Conservation (phyloP, 257 asterid species). For the Solanum sparsipilum region DNA sequence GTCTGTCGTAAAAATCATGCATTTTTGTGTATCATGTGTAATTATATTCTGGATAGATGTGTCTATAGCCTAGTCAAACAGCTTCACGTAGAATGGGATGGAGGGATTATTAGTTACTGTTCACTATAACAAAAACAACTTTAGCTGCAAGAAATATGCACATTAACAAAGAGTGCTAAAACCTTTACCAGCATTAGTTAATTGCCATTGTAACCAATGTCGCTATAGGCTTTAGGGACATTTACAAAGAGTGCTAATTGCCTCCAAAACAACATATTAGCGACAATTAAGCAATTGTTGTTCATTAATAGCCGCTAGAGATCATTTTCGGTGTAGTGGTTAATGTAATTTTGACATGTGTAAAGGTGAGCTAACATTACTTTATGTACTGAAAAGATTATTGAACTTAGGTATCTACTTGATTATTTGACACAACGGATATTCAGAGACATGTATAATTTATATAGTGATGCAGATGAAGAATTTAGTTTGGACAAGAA, state of each 20-base stretch:
- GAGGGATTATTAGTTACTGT: background rate
- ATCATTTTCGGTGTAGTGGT: too few relatives aligned
- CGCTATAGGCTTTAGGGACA: too few relatives aligned
- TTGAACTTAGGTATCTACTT: background rate
- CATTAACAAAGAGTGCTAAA: too few relatives aligned
- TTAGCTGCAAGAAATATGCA: too few relatives aligned
- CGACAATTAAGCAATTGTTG: too few relatives aligned
- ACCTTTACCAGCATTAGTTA: too few relatives aligned
- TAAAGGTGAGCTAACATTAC: background rate
- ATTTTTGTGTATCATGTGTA: background rate
- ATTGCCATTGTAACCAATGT: too few relatives aligned
- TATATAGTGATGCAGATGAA: background rate
- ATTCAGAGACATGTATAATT: background rate
- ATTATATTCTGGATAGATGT: too few relatives aligned
- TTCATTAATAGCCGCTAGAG: too few relatives aligned
- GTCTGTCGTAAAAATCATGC: background rate
- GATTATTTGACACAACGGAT: background rate
- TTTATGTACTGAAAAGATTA: background rate
- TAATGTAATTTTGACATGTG: background rate
- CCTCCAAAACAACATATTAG: too few relatives aligned
- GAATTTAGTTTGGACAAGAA: background rate
- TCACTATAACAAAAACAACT: background rate
- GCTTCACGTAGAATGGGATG: background rate
- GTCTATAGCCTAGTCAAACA: background rate
- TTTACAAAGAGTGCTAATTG: too few relatives aligned